Base-by-base conservation (phyloP, 306 rosid genomes). In the Prunus davidiana region DNA sequence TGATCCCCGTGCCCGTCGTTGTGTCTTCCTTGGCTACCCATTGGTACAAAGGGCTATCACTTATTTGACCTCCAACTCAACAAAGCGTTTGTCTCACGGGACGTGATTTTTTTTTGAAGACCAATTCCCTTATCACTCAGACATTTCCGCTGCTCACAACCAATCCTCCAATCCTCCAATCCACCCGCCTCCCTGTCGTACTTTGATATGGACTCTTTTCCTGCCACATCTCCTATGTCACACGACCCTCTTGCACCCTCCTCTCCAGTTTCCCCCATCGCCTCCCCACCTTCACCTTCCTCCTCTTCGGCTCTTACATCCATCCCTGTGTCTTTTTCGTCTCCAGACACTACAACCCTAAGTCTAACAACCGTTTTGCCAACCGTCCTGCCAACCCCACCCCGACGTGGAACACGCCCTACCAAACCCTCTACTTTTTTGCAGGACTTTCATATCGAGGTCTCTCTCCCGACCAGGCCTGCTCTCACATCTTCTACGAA, bases 91-190 rank as follows among this genome's bases (percentile, higher is more conserved):
- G 56, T 16, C 56, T 51, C 56, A 4, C 0, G 0, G 1, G 56
- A 51, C 0, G 8, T 51, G 1, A 15, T 1, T 3, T 51, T 51
- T 51, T 19, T 51, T 15, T 51, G 8, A 15, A 51, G 56, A 51
- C 1, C 56, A 51, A 3, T 51, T 51, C 0, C n/a, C 2, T 4
- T 51, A 3, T 1, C n/a, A 1, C 3, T 51, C 1, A 0, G 56
- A 51, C 1, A 51, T n/a, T 51, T 30, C 34, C 1, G 5, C 5
- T 51, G 56, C 56, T 6, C n/a, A 51, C 6, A 19, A 51, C 8
- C 5, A 51, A 0, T 1, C n/a, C 12, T 0, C 8, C 8, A 50
- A 16, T 2, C 2, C 2, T 0, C 8, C 8, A 50, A 16, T 2
- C 2, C 2, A 15, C 0, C 8, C 8, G 0, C 2, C 20, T 5